Conservation (phyloP, 352 stramenopile species). For the Pythium chondricola region DNA sequence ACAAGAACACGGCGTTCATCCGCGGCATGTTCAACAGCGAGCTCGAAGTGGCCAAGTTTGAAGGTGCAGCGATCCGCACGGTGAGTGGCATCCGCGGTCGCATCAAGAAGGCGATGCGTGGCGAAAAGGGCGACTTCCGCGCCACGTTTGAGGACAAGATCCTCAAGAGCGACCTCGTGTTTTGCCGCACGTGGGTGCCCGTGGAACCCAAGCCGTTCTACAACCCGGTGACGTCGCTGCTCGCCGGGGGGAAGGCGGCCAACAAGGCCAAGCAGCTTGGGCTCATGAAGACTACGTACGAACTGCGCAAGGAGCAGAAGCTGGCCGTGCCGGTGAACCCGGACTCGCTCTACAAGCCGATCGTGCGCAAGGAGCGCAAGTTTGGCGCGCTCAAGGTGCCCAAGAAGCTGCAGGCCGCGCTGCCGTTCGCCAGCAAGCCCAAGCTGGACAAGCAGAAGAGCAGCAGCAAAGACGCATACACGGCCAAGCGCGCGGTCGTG, state of each 20-base stretch:
- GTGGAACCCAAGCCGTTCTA: constrained; percentile 98
- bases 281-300: constrained; percentile 94
- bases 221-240: constrained; percentile 93
- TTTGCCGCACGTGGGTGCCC: constrained; percentile 98
- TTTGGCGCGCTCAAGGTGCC: constrained; percentile 95
- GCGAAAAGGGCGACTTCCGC: constrained; percentile 94
- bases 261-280: constrained; percentile 35
- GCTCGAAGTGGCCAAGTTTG: constrained; percentile 96
- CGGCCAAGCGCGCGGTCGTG: constrained; percentile 88
- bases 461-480: constrained; percentile 80
- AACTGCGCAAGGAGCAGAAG: constrained; percentile 93
- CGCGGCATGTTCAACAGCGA: constrained; percentile 95
- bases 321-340: constrained; percentile 94
- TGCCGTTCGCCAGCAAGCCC: constrained; percentile 97
- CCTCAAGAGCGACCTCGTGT: constrained; percentile 98
- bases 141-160: constrained; percentile 99
- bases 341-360: constrained; percentile 98
- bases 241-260: constrained; percentile 39
- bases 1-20: constrained; percentile 99
- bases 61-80: constrained; percentile 96
- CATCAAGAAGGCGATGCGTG: constrained; percentile 95
- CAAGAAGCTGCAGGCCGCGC: constrained; percentile 94
- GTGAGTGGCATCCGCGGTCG: constrained; percentile 97
- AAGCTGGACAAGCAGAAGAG: constrained; percentile 91
- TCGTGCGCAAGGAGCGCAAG: constrained; percentile 88